These are phyloP conservation scores for Gossypium bickii DNA, from an alignment of 345 rosid species.

Conservation along the genomic window DNA sequence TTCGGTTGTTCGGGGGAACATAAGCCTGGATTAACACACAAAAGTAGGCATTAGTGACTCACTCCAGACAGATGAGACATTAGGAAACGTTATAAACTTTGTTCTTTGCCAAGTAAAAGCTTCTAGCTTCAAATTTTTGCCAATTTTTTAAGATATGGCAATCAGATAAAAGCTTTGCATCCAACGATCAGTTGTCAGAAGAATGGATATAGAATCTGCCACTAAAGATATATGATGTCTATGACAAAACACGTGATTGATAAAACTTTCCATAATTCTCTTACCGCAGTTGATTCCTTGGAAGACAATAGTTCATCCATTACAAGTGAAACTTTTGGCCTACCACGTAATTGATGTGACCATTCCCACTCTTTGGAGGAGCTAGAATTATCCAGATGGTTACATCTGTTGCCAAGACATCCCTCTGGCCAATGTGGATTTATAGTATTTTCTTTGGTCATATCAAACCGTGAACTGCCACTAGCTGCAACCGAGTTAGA, in stretches of 20 bases:
- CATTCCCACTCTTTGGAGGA: conserved; percentile 34
- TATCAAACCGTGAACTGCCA: conserved; percentile 54
- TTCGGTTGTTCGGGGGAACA: conserved; percentile 34
- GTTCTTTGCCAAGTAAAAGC: background rate
- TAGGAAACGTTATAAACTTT: background rate
- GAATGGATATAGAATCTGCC: background rate
- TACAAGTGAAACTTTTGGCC: conserved; percentile 32
- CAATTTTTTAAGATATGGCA: background rate
- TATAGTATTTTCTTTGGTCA: conserved; percentile 30
- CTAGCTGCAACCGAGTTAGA: conserved; percentile 80
- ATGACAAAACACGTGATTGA: conserved; percentile 1
- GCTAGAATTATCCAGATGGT: conserved; percentile 28
- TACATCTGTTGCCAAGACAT: conserved; percentile 18
- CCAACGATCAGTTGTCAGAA: background rate
- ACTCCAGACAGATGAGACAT: background rate
- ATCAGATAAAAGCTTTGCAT: background rate
- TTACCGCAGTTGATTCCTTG: conserved; percentile 39
- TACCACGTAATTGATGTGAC: conserved; percentile 44
- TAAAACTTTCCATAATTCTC: conserved; percentile 3
- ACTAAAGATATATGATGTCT: background rate
- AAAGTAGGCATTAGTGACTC: conserved; percentile 12
- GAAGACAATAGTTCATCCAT: conserved; percentile 30
- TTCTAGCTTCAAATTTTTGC: background rate
- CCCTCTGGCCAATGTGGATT: conserved; percentile 48
- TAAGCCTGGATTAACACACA: conserved; percentile 34